Percentiles rank a stretch among this genome's conserved stretches.
Evolutionary conservation across 352 stramenopile genomes (phyloP).

Genomic region (Globisporangium camurandrum): DNA sequence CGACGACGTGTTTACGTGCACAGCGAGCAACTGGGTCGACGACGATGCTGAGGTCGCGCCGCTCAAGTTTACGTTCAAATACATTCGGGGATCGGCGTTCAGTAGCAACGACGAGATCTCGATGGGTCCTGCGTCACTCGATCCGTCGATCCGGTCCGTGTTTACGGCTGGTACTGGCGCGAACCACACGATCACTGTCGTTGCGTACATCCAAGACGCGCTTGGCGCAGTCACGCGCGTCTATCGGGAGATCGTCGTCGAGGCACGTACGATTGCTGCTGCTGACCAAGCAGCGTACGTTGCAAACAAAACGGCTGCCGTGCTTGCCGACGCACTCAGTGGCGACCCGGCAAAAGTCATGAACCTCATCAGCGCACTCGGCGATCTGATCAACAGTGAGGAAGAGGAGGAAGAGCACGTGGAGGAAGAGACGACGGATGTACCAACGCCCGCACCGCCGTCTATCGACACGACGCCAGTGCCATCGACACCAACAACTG

Average conservation of each 20-base stretch:
- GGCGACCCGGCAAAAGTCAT: conserved; percentile 54
- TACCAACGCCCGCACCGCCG: conserved; percentile 14
- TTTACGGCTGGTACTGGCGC: conserved; percentile 43
- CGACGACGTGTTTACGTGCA: conserved; percentile 41
- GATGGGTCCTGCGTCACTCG: conserved; percentile 40
- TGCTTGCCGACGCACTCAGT: conserved; percentile 36
- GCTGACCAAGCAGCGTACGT: conserved; percentile 47
- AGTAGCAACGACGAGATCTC: conserved; percentile 41
- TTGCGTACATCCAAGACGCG: conserved; percentile 54
- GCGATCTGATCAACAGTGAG: conserved; percentile 48
- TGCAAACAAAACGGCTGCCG: conserved; percentile 37
- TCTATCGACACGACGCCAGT: conserved; percentile 10
- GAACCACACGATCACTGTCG: conserved; percentile 56
- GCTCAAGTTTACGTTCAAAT: conserved; percentile 65
- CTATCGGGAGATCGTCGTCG: conserved; percentile 46
- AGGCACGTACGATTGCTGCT: conserved; percentile 27
- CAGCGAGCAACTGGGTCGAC: conserved; percentile 55
- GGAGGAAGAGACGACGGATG: conserved; percentile 12
- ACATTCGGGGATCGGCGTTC: conserved; percentile 50
- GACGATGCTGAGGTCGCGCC: conserved; percentile 58
- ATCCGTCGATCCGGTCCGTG: conserved; percentile 41
- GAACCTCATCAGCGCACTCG: conserved; percentile 55
- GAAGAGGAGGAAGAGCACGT: conserved; percentile 30
- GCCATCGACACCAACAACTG: conserved; percentile 8
- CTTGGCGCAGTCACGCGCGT: conserved; percentile 35